Evolutionary conservation across 352 stramenopile species (phyloP).

Genomic region (Phytophthora ramorum): DNA sequence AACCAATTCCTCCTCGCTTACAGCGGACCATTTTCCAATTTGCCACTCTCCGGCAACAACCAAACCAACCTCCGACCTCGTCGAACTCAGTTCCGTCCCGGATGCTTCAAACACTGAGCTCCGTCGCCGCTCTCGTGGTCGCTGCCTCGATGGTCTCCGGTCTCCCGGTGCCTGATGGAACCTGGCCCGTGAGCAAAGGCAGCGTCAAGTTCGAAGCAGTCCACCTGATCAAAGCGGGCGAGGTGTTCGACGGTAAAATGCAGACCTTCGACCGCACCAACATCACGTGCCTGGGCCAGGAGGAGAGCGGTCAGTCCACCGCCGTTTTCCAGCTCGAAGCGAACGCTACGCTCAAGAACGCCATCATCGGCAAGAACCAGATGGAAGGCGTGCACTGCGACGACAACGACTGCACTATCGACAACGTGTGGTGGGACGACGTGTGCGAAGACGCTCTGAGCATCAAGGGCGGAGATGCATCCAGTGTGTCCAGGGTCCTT

Average conservation of each 20-base stretch:
- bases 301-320: slow-evolving; percentile 32
- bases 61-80: neutral
- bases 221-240: slow-evolving; percentile 44
- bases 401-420: slow-evolving; percentile 25
- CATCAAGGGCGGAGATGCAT: slow-evolving; percentile 47
- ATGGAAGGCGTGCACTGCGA: slow-evolving; percentile 40
- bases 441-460: slow-evolving; percentile 45
- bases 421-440: slow-evolving; percentile 38
- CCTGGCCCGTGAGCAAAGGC: slow-evolving; percentile 36
- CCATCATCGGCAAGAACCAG: slow-evolving; percentile 65
- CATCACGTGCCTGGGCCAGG: slow-evolving; percentile 46
- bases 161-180: slow-evolving; percentile 35
- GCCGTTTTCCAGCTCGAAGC: slow-evolving; percentile 56
- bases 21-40: slow-evolving; percentile 8
- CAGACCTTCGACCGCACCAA: slow-evolving; percentile 37
- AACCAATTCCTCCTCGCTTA: neutral
- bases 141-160: slow-evolving; percentile 10
- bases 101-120: slow-evolving; percentile 19
- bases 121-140: slow-evolving; percentile 3
- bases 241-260: slow-evolving; percentile 58
- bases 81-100: neutral
- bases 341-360: slow-evolving; percentile 58
- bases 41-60: neutral
- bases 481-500: slow-evolving; percentile 39
- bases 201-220: slow-evolving; percentile 34